Conservation (phyloP, 2,329 filamentous ascomycete species). For the Colletotrichum viniferum region DNA sequence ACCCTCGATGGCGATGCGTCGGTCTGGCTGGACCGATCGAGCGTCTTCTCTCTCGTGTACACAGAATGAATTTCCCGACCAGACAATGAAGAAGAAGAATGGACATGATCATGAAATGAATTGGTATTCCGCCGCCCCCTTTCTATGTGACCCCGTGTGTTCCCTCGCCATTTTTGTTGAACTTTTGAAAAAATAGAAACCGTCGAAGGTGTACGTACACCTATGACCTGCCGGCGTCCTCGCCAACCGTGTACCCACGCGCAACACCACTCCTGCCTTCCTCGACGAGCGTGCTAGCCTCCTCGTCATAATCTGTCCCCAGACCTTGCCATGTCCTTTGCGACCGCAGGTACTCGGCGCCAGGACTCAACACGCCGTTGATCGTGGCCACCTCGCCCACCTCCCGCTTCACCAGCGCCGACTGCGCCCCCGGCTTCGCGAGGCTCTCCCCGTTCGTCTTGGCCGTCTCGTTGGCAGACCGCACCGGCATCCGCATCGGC, state of each 20-base stretch:
- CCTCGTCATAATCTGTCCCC: slow-evolving; percentile 79
- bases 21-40: background rate
- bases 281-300: slow-evolving; percentile 73
- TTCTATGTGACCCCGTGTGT: background rate
- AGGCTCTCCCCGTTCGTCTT: slow-evolving; percentile 24
- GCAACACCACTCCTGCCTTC: slow-evolving; percentile 87
- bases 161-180: background rate
- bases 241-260: slow-evolving; percentile 82
- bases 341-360: slow-evolving; percentile 83
- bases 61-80: background rate
- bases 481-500: slow-evolving; percentile 65
- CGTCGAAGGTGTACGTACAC: background rate
- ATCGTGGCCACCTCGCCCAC: slow-evolving; percentile 76
- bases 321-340: slow-evolving; percentile 90
- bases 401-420: slow-evolving; percentile 65
- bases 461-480: background rate
- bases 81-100: background rate
- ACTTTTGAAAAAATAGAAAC: background rate
- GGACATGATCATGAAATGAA: background rate
- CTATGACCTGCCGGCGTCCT: slow-evolving; percentile 36
- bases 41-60: background rate
- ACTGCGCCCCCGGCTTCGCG: slow-evolving; percentile 16
- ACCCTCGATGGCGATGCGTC: background rate
- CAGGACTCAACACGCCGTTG: slow-evolving; percentile 87
- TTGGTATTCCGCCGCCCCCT: background rate